Conservation (phyloP, 1,139 yeast species). For the Debaryomyces coudertii region DNA sequence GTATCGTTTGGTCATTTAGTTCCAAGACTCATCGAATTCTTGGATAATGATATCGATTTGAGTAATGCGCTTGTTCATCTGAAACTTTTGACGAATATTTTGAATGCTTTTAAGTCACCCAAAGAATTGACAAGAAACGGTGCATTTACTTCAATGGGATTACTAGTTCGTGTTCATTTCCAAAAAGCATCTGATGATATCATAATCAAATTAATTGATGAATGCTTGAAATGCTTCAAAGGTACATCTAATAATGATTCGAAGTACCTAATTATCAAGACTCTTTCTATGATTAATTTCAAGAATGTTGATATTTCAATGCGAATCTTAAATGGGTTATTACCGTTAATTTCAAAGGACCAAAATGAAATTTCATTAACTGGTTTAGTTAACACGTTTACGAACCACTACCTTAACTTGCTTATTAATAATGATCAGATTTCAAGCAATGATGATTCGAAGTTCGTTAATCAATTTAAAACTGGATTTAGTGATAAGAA, state of each 20-base stretch:
- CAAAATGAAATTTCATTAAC: constrained; percentile 68
- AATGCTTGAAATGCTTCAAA: constrained; percentile 60
- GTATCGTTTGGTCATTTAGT: constrained; percentile 56
- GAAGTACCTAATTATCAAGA: constrained; percentile 40
- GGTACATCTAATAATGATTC: constrained; percentile 69
- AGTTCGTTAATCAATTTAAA: constrained; percentile 36
- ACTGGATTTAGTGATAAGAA: constrained; percentile 71
- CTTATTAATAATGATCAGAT: constrained; percentile 17
- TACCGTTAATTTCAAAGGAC: constrained; percentile 66
- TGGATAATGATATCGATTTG: constrained; percentile 29
- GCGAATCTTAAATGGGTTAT: constrained; percentile 45
- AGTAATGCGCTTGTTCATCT: constrained; percentile 30
- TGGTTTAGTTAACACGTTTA: constrained; percentile 53
- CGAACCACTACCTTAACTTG: constrained; percentile 40
- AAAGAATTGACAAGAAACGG: constrained; percentile 64
- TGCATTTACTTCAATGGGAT: constrained; percentile 47
- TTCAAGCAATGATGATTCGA: constrained; percentile 15
- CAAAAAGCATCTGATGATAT: constrained; percentile 20
- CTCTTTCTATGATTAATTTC: constrained; percentile 28
- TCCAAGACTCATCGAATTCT: constrained; percentile 48
- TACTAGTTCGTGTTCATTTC: constrained; percentile 25
- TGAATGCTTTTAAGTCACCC: constrained; percentile 70
- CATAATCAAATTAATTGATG: constrained; percentile 41
- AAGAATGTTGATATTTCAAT: constrained; percentile 16
- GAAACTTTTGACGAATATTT: constrained; percentile 61